Conservation (phyloP, 768 basidiomycete species). For the Auricularia heimuer region DNA sequence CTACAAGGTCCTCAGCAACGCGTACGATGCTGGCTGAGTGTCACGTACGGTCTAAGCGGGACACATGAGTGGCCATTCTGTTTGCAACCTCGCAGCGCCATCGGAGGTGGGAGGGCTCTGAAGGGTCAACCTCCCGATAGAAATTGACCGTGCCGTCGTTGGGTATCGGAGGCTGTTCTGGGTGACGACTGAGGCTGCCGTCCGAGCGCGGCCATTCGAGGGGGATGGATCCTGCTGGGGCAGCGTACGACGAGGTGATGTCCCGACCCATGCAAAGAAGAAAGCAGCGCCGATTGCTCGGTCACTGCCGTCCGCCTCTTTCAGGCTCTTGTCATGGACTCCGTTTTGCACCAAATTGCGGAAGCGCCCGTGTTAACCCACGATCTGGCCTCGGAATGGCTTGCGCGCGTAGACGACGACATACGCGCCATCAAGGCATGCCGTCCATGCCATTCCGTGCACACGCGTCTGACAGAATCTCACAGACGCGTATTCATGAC, state of each 20-base stretch:
- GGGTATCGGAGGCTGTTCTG: conserved; percentile 43
- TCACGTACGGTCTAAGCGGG: conserved; percentile 10
- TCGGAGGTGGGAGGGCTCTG: conserved; percentile 41
- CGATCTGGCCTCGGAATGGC: background rate
- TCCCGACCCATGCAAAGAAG: background rate
- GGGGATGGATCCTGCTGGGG: background rate
- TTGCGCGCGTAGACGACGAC: background rate
- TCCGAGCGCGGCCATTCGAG: conserved; percentile 56
- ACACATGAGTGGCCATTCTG: conserved; percentile 41
- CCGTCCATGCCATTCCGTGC: background rate
- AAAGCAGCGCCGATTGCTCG: background rate
- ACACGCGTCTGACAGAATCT: too few species aligned
- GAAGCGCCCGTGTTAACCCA: background rate
- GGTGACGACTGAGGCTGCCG: conserved; percentile 43
- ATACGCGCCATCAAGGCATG: background rate
- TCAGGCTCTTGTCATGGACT: background rate
- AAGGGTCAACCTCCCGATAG: conserved; percentile 44
- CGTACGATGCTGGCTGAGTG: too few species aligned
- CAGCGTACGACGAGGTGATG: background rate
- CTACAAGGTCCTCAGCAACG: background rate
- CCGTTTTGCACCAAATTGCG: background rate
- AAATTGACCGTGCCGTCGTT: conserved; percentile 64
- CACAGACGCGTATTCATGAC: conserved; percentile 1
- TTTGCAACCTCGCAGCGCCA: conserved; percentile 45
- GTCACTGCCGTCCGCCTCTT: background rate